Evolutionary conservation across 257 asterid genomes (phyloP), one percentile per base, ranked within the genome.

Genomic region (Thymus quinquecostatus): DNA sequence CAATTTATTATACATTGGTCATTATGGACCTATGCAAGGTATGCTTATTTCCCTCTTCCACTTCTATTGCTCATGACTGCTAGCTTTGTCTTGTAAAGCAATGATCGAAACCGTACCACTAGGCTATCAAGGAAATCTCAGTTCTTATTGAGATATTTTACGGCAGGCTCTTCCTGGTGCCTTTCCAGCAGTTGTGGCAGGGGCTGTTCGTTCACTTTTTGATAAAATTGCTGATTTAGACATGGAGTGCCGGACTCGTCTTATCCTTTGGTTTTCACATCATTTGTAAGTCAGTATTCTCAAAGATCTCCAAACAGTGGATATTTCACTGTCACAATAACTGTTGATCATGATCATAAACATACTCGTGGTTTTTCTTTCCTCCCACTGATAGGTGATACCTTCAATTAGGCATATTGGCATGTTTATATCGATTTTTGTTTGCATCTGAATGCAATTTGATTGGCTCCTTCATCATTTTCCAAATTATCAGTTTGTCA

Each of bases 161-260:
- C 78, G 77, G 56, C 79, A 94, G 98, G 98, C 98, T 79, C 97
- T 95, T 84, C 99, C 99, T 21, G 99, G 99, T 79, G 99, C 99
- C 77, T 95, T 95, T 81, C 99, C 98, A 6, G 95, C 97, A 53
- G 98, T 95, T 72, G 90, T 95, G 51, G 99, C 99, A 0, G 97
- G 99, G 78, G 99, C 98, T 50, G 99, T 95, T 57, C 98, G 99
- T 59, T 87, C 92, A 61, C 98, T 92, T 75, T 95, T 92, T 78
- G 97, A 95, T 66, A 90, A 78, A 85, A 92, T 95, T 79, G 85
- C 93, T 77, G 96, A 92, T 66, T 63, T 95, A 69, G 99, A 95
- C 77, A 95, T 95, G 99, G 99, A 95, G 77, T 92, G 99, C 78
- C 86, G 95, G 34, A 89, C 89, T 36, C 99, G 97, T 69, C 95